Base-by-base conservation (phyloP, 768 basidiomycete genomes). In the Psilocybe cyanescens region DNA sequence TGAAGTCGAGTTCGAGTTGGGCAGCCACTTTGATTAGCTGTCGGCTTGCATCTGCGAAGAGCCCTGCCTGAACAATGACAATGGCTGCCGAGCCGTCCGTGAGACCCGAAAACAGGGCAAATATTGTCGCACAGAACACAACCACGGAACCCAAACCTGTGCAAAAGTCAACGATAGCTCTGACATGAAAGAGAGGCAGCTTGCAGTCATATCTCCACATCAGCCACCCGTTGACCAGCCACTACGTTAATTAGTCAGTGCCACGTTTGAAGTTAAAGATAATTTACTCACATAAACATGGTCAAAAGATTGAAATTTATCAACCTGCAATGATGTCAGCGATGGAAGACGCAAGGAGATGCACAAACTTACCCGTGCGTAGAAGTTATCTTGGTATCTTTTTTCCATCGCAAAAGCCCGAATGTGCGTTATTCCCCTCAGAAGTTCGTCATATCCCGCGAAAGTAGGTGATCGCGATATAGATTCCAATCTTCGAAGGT, bases 161-260 rank as follows among this genome's bases (percentile, higher is more conserved):
- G 17, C 41, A 56, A 17, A 29, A 28, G 28, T 47, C 12, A 55
- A 41, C 31, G 50, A 31, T 8, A 47, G 58, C 29, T 39, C 3
- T 57, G n/a, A 4, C 3, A 29, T 33, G 57, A 29, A 14, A 17
- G 2, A 19, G 2, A 47, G 19, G 57, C 8, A 4, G 71, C 82
- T 67, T 55, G 86, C 88, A 88, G 66, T 92, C 90, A 66, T 92
- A 91, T 78, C 90, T 76, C 85, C 86, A 89, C 60, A 83, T 79
- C 50, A 91, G 77, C 89, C 89, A 91, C 16, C 81, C 84, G 52
- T 82, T 85, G 7, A 89, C 84, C 45, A 88, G 79, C 86, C 88
- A 89, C 86, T 89, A 65, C 4, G 53, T 7, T 47, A 29, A 31
- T 30, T 45, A 70, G 68, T 69, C 57, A 75, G 70, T 60, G 75